These are phyloP conservation scores for Priceomyces medius DNA, from an alignment of 805 yeast species.

Conservation along the genomic window DNA sequence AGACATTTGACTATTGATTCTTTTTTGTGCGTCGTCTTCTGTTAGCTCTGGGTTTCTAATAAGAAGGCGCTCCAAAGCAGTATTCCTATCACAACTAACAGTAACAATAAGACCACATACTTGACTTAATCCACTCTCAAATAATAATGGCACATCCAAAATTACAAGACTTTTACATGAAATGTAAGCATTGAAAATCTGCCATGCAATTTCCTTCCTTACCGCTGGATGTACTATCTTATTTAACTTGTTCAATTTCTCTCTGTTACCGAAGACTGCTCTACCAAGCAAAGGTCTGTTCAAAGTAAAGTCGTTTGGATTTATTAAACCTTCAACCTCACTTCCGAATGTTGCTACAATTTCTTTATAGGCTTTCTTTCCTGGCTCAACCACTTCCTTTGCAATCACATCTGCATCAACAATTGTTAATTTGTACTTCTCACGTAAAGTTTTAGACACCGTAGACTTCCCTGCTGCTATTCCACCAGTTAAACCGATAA, in stretches of 20 bases:
- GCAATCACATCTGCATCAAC: conserved; percentile 94
- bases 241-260: conserved; percentile 61
- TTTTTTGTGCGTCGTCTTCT: conserved; percentile 61
- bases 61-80: conserved; percentile 63
- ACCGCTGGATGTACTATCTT: conserved; percentile 87
- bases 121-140: conserved; percentile 70
- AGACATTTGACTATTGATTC: conserved; percentile 78
- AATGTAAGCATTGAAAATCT: conserved; percentile 58
- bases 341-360: conserved; percentile 61
- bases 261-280: conserved; percentile 69
- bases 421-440: conserved; percentile 53
- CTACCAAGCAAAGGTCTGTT: conserved; percentile 77
- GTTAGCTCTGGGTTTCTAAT: conserved; percentile 67
- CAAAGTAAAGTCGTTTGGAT: conserved; percentile 41
- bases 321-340: conserved; percentile 50
- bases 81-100: conserved; percentile 57
- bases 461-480: conserved; percentile 97
- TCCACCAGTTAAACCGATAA: conserved; percentile 96
- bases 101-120: conserved; percentile 72
- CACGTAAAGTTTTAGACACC: conserved; percentile 60
- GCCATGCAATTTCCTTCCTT: conserved; percentile 59
- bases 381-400: conserved; percentile 80
- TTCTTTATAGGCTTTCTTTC: conserved; percentile 62
- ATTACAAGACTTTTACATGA: conserved; percentile 59
- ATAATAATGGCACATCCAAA: conserved; percentile 86